Percentiles rank a stretch among this genome's conserved stretches.
Conservation (phyloP, 2,329 filamentous ascomycete genomes). For the Colletotrichum caudatum region DNA sequence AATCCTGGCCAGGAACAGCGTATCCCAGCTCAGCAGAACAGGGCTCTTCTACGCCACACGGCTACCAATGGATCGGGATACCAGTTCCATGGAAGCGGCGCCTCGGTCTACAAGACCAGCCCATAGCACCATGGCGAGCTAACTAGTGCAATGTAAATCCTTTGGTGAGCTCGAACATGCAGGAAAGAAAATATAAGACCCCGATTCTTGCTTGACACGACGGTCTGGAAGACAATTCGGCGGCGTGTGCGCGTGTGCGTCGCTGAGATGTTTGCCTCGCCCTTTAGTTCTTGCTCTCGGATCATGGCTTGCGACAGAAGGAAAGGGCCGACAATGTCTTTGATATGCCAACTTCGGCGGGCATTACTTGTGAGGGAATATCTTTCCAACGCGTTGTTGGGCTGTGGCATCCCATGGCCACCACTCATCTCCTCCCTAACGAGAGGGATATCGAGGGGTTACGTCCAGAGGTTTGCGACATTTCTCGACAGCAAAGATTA, state of each 20-base stretch:
- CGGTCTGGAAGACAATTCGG: background rate
- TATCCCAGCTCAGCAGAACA: background rate
- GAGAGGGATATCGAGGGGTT: background rate
- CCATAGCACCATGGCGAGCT: background rate
- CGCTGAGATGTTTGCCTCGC: background rate
- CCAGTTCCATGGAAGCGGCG: background rate
- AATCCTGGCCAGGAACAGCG: background rate
- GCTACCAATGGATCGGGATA: background rate
- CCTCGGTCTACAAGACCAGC: background rate
- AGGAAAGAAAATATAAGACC: background rate
- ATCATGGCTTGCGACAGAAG: background rate
- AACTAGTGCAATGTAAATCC: background rate
- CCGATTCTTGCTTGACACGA: background rate
- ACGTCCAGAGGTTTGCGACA: background rate
- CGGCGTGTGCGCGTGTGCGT: background rate
- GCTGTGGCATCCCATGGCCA: background rate
- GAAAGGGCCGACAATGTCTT: background rate
- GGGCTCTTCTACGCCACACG: background rate
- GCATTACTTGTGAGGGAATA: background rate
- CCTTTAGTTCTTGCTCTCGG: background rate
- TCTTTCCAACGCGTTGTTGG: background rate
- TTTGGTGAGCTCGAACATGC: background rate
- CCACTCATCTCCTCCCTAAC: constrained; percentile 2
- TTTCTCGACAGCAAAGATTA: background rate
- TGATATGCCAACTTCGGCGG: background rate